Evolutionary conservation across 2,329 filamentous ascomycete species (phyloP).

Genomic region (Falciphora oryzae): DNA sequence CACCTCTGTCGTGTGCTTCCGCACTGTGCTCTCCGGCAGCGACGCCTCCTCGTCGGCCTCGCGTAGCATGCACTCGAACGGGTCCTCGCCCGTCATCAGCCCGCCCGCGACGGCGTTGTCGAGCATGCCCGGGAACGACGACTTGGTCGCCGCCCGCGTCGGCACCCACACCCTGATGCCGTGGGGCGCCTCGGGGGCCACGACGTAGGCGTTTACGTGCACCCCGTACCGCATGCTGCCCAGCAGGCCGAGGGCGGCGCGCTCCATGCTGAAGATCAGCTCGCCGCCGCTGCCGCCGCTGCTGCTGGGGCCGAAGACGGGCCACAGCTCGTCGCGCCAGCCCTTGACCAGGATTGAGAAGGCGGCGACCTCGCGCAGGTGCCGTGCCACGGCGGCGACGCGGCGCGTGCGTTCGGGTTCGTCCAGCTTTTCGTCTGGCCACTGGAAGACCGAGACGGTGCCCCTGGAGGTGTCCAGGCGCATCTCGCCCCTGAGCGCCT

Average conservation of each 20-base stretch:
- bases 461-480: conserved; percentile 51
- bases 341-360: conserved; percentile 66
- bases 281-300: conserved; percentile 44
- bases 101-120: conserved; percentile 91
- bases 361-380: conserved; percentile 63
- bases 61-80: conserved; percentile 75
- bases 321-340: conserved; percentile 78
- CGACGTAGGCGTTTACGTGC: conserved; percentile 71
- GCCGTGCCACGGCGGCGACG: conserved; percentile 50
- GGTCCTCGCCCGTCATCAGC: conserved; percentile 72
- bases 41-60: conserved; percentile 89
- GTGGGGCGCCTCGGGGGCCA: conserved; percentile 34
- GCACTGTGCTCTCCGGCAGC: conserved; percentile 64
- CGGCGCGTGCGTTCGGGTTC: conserved; percentile 55
- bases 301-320: conserved; percentile 58
- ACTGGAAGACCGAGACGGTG: conserved; percentile 57
- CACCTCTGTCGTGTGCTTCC: conserved; percentile 47
- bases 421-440: conserved; percentile 39
- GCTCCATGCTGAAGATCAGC: conserved; percentile 69
- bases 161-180: conserved; percentile 78
- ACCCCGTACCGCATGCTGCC: conserved; percentile 74
- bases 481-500: conserved; percentile 50
- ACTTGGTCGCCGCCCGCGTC: conserved; percentile 67
- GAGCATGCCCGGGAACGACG: conserved; percentile 85
- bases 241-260: conserved; percentile 67